Evolutionary conservation across 2,329 filamentous ascomycete species (phyloP).

Genomic region (Chrysoporthe puriensis): DNA sequence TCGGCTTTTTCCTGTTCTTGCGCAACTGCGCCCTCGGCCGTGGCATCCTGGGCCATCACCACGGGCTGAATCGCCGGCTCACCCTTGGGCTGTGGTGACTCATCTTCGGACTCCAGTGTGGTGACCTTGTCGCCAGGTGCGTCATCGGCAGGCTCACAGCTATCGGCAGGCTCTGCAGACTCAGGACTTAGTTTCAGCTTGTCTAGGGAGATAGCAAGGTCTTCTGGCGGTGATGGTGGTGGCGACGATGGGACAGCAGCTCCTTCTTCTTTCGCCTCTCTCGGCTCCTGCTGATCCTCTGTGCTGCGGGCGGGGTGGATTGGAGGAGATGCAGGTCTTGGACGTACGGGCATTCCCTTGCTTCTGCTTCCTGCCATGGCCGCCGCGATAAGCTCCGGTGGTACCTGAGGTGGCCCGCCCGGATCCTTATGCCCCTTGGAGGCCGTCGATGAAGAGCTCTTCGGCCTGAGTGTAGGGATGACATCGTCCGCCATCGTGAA

Average conservation of each 20-base stretch:
- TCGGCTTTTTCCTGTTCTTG: slow-evolving; percentile 5
- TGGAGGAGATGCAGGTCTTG: slow-evolving; percentile 22
- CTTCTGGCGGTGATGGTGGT: neutral
- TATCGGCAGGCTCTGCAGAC: slow-evolving; percentile 22
- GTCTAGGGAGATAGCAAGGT: slow-evolving; percentile 22
- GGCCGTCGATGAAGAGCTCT: slow-evolving; percentile 27
- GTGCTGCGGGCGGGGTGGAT: slow-evolving; percentile 17
- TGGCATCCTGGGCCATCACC: slow-evolving; percentile 9
- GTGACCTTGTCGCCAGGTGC: slow-evolving; percentile 3
- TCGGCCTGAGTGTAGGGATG: slow-evolving; percentile 38
- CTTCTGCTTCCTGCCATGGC: slow-evolving; percentile 23
- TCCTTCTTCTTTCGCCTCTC: slow-evolving; percentile 1
- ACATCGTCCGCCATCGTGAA: slow-evolving; percentile 64
- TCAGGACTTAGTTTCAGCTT: slow-evolving; percentile 29
- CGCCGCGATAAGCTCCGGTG: slow-evolving; percentile 26
- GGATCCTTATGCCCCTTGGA: slow-evolving; percentile 28
- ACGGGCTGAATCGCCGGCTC: slow-evolving; percentile 26
- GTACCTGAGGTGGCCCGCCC: slow-evolving; percentile 28
- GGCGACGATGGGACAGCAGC: slow-evolving; percentile 20
- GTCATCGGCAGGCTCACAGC: slow-evolving; percentile 18
- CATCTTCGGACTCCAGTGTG: slow-evolving; percentile 6
- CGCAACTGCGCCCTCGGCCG: slow-evolving; percentile 17
- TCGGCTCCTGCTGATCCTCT: slow-evolving; percentile 13
- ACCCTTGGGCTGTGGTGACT: slow-evolving; percentile 16
- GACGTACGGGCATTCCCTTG: slow-evolving; percentile 30